Evolutionary conservation across 805 yeast species (phyloP).

Genomic region (Pichia thaimueangensis): DNA sequence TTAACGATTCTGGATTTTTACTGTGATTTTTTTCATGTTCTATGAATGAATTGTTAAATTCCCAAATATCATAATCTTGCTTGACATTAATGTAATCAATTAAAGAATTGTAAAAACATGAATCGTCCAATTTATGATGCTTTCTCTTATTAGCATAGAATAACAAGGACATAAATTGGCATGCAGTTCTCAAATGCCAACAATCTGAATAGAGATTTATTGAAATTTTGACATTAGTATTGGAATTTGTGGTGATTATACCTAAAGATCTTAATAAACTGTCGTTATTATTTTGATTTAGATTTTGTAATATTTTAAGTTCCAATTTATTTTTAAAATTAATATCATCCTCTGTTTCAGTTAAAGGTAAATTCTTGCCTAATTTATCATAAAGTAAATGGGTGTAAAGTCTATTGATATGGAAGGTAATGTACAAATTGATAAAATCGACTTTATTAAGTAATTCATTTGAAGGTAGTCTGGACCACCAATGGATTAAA

Average conservation of each 20-base stretch:
- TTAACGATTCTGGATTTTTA: slow-evolving; percentile 30
- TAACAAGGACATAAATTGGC: slow-evolving; percentile 49
- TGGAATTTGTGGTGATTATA: not conserved
- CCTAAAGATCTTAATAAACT: slow-evolving; percentile 5
- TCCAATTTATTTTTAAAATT: slow-evolving; percentile 22
- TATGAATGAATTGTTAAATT: slow-evolving; percentile 32
- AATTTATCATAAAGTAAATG: slow-evolving; percentile 22
- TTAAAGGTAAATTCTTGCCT: slow-evolving; percentile 14
- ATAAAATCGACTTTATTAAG: slow-evolving; percentile 53
- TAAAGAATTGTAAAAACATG: slow-evolving; percentile 68
- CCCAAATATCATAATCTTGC: slow-evolving; percentile 85
- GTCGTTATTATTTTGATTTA: not conserved
- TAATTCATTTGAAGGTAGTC: slow-evolving; percentile 38
- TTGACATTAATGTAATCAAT: slow-evolving; percentile 73
- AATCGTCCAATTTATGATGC: slow-evolving; percentile 28
- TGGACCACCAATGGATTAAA: slow-evolving; percentile 49
- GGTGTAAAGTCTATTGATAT: slow-evolving; percentile 49
- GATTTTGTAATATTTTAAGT: not conserved
- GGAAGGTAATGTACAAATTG: slow-evolving; percentile 74
- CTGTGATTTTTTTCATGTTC: slow-evolving; percentile 12
- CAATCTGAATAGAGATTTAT: slow-evolving; percentile 64
- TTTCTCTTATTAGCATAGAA: slow-evolving; percentile 44
- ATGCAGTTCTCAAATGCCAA: slow-evolving; percentile 75
- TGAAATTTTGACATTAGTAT: slow-evolving; percentile 32
- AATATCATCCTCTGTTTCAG: slow-evolving; percentile 23